A percentile compares a stretch with the other conserved stretches of the same genome.
Conservation (phyloP, 495 filamentous ascomycete genomes). For the Clohesyomyces aquaticus region DNA sequence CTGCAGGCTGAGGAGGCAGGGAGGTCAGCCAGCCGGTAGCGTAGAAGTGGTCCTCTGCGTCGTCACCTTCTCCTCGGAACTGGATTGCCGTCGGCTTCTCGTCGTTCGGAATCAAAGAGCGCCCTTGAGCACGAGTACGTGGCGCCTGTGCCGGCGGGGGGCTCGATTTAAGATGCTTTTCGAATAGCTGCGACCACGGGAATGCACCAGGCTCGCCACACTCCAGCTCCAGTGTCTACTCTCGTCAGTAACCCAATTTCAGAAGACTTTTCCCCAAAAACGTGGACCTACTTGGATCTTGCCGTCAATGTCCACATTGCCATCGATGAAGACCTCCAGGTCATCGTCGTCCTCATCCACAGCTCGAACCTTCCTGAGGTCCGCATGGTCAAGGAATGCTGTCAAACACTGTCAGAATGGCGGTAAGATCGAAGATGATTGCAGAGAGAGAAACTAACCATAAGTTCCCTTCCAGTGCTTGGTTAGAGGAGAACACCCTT, state of each 20-base stretch:
- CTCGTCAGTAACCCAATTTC: neutral
- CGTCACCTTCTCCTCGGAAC: slow-evolving; percentile 38
- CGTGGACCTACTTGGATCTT: slow-evolving; percentile 13
- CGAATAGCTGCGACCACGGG: slow-evolving; percentile 42
- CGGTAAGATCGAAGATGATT: neutral
- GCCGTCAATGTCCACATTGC: slow-evolving; percentile 24
- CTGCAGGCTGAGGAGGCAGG: slow-evolving; percentile 41
- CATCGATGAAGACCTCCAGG: slow-evolving; percentile 24
- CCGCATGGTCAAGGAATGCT: neutral
- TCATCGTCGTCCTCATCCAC: neutral
- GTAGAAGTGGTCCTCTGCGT: slow-evolving; percentile 38
- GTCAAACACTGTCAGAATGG: neutral
- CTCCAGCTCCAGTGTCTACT: slow-evolving; percentile 5
- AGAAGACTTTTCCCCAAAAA: neutral
- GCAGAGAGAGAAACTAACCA: slow-evolving; percentile 1
- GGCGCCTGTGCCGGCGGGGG: slow-evolving; percentile 1
- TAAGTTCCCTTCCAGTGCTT: slow-evolving; percentile 48
- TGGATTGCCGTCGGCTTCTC: slow-evolving; percentile 25
- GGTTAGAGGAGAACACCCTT: slow-evolving; percentile 31
- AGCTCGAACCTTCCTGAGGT: neutral
- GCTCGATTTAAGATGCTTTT: slow-evolving; percentile 39
- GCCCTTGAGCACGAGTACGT: slow-evolving; percentile 45
- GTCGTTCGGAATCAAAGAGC: slow-evolving; percentile 12
- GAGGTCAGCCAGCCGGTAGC: slow-evolving; percentile 47
- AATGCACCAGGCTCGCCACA: neutral